Evolutionary conservation across 2,329 filamentous ascomycete species (phyloP).

Genomic region (Emergomyces africanus): DNA sequence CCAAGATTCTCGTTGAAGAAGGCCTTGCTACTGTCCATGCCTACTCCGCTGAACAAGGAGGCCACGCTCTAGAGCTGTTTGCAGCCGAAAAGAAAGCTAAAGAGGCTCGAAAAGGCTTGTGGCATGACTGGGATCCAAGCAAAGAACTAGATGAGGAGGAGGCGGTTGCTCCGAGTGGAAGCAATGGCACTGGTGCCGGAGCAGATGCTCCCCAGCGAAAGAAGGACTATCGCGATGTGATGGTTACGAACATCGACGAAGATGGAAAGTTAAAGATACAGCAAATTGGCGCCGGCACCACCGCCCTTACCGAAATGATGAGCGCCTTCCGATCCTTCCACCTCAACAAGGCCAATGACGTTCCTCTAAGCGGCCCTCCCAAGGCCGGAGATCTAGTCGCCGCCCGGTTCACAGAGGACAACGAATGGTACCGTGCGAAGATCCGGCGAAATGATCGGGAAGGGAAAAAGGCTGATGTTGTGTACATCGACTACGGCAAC

Average conservation of each 20-base stretch:
- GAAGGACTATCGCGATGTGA: constrained; percentile 88
- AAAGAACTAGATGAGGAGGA: constrained; percentile 58
- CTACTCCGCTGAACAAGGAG: constrained; percentile 92
- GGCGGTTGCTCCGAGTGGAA: constrained; percentile 35
- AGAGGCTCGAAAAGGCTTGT: constrained; percentile 73
- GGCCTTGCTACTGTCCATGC: constrained; percentile 83
- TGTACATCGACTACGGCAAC: constrained; percentile 97
- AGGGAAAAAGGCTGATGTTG: constrained; percentile 74
- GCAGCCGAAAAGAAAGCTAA: constrained; percentile 83
- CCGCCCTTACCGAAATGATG: constrained; percentile 78
- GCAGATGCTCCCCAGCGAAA: constrained; percentile 47
- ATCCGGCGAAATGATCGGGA: constrained; percentile 88
- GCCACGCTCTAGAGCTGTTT: constrained; percentile 75
- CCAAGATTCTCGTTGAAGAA: constrained; percentile 85
- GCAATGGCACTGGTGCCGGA: constrained; percentile 40
- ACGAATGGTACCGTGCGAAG: constrained; percentile 87
- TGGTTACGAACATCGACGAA: constrained; percentile 79
- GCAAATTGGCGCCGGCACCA: constrained; percentile 74
- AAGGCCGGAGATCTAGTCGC: constrained; percentile 88
- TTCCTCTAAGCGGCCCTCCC: constrained; percentile 58
- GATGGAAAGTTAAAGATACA: constrained; percentile 81
- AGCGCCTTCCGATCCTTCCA: constrained; percentile 85
- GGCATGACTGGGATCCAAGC: constrained; percentile 89
- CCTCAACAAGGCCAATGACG: constrained; percentile 66
- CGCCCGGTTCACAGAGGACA: constrained; percentile 78